Evolutionary conservation across 768 basidiomycete species (phyloP).

Genomic region (Auricularia cornea): DNA sequence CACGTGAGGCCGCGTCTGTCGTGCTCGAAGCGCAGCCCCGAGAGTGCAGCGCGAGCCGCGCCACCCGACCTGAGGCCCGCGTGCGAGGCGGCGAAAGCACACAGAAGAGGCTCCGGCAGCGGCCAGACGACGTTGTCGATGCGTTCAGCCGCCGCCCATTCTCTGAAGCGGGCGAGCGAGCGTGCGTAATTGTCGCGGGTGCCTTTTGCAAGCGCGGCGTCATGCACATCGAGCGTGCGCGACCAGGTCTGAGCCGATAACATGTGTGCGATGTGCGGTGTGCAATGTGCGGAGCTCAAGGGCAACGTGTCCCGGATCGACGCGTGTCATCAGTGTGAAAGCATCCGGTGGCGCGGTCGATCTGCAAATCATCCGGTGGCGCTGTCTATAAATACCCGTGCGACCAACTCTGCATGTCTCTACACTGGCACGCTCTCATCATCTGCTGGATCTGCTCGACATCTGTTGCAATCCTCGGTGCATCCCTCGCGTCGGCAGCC

Average conservation of each 20-base stretch:
- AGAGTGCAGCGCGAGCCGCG: background rate
- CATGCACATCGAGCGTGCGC: background rate
- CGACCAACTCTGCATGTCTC: no score
- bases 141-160: background rate
- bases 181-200: background rate
- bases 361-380: no score
- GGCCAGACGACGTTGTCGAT: background rate
- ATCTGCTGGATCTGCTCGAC: no score
- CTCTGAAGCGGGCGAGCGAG: background rate
- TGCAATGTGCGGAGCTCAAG: background rate
- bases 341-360: no score
- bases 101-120: background rate
- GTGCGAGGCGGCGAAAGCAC: background rate
- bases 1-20: background rate
- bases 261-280: background rate
- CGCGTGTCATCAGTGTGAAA: no score
- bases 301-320: background rate
- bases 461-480: no score
- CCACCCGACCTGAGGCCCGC: background rate
- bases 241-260: background rate
- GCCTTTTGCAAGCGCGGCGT: no score
- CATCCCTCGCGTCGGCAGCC: no score
- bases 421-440: no score
- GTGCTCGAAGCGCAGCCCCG: background rate
- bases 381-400: no score